Evolutionary conservation across 768 basidiomycete genomes (phyloP).

Genomic region (Sutorius australiensis): DNA sequence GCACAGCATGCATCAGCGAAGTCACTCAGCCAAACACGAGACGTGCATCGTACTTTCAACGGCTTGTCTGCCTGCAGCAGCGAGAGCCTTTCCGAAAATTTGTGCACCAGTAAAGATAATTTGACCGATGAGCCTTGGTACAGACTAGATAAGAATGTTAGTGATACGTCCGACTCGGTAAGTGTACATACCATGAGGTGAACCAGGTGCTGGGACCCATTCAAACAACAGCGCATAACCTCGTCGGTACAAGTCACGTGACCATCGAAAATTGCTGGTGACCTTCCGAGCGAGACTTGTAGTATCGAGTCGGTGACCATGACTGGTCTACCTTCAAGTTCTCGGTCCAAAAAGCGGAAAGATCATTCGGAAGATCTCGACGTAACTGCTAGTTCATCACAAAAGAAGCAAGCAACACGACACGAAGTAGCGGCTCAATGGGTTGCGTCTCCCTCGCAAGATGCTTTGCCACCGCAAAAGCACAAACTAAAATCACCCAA

Average conservation of each 20-base stretch:
- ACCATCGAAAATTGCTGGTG: constrained; percentile 9
- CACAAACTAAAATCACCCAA: constrained; percentile 22
- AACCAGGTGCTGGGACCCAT: neutral
- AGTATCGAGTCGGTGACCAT: constrained; percentile 1
- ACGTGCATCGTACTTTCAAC: constrained; percentile 69
- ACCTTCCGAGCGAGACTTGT: neutral
- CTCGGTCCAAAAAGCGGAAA: constrained; percentile 51
- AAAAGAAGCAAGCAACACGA: constrained; percentile 35
- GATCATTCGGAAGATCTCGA: constrained; percentile 25
- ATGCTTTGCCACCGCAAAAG: constrained; percentile 11
- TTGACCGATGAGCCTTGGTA: constrained; percentile 74
- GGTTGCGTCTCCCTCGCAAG: constrained; percentile 1
- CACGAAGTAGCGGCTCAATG: constrained; percentile 12
- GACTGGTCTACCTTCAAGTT: constrained; percentile 5
- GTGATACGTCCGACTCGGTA: neutral
- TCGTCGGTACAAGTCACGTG: constrained; percentile 17
- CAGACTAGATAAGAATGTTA: constrained; percentile 49
- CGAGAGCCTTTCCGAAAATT: constrained; percentile 88
- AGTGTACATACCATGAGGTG: constrained; percentile 20
- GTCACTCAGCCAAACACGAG: neutral
- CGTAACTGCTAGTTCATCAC: constrained; percentile 28
- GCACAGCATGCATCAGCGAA: neutral
- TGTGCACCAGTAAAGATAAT: constrained; percentile 72
- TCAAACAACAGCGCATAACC: neutral
- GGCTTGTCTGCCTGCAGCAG: constrained; percentile 88